Base-by-base conservation (phyloP, 139 green algal species). In the Chlorella sorokiniana region DNA sequence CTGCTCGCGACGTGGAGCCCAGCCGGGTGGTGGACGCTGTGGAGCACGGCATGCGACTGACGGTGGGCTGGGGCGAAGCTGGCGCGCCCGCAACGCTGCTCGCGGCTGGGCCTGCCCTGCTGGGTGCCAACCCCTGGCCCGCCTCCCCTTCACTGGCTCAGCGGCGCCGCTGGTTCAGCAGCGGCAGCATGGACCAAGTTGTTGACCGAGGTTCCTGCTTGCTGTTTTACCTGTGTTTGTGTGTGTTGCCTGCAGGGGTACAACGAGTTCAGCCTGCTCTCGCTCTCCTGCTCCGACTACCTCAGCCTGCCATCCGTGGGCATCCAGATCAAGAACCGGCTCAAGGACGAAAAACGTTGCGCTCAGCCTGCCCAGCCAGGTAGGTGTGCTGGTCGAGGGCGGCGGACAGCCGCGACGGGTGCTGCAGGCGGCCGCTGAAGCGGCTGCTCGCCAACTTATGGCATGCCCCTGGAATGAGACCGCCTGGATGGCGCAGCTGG, bases 251-350 rank as follows among this genome's bases (percentile, higher is more conserved):
- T 59, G 61, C 73, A 85, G 80, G 88, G 88, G 35, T 92, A 92
- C 84, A 91, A 91, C 78, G 91, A 95, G 78, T 95, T 95, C 73
- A 90, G 83, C 35, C 86, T 95, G 23, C 91, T 95, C 27, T 93
- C 88, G 29, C 86, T 95, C 52, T 91, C 82, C 78, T 95, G 91
- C 81, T 93, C 86, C 22, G 91, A 95, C 79, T 95, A 95, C 84
- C 85, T 95, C 6, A 76, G 84, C 22, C 81, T 94, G 56, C 91
- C 91, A 22, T 69, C 68, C 2, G 88, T 91, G 75, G 87, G 87
- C 27, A 80, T 89, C 44, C 79, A 94, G 71, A 94, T 94, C 68
- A 94, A 94, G 81, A 94, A 94, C 83, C 76, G 91, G 37, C 83
- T 94, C 41, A 89, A 91, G 75, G 88, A 89, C 40, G 85, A 93